Base-by-base conservation (phyloP, 176 grass and related monocot species). In the Musa beccarii region DNA sequence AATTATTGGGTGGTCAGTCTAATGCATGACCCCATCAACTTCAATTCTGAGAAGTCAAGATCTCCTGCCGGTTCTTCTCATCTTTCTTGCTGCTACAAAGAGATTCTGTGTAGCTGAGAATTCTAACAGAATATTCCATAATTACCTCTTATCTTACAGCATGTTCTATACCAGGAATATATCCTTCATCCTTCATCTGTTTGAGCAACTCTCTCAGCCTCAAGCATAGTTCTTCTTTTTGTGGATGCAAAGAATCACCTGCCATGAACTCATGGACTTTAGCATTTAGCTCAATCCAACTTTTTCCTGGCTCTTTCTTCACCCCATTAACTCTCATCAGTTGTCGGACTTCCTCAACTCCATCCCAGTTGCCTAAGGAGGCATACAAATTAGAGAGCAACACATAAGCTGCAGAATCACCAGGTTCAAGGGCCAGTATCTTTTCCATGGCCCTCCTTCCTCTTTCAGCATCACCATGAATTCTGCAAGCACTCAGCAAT, bases 381-480 rank as follows among this genome's bases (percentile, higher is more conserved):
- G 79, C 69, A 53, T 73, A 80, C 50, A 80, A 25, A 56, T 80
- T 72, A 9, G 79, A 80, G 6, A 80, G 69, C 21, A 80, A 51
- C 59, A 80, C 69, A 73, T 80, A 80, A 64, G 79, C 79, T 53
- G 79, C 79, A 53, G 79, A 80, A 53, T 80, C 79, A 63, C 69
- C 13, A 54, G 79, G 69, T 19, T 80, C 79, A 29, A 80, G 49
- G 64, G 69, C 79, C 69, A 80, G 50, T 54, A 80, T 73, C 49
- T 21, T 73, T 73, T 80, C 69, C 79, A 73, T 80, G 21, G 79
- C 59, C 49, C 49, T 80, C 64, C 61, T 19, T n/a, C 79, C 79
- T 53, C 69, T 53, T 9, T 51, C 79, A 11, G 49, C 29, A 34
- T 80, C 79, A 3, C 79, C 79, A 73, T 80, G 69, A 11, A 73